These are phyloP conservation scores for Magnusiomyces ingens DNA, from an alignment of 1,139 yeast genomes.

Conservation along the genomic window DNA sequence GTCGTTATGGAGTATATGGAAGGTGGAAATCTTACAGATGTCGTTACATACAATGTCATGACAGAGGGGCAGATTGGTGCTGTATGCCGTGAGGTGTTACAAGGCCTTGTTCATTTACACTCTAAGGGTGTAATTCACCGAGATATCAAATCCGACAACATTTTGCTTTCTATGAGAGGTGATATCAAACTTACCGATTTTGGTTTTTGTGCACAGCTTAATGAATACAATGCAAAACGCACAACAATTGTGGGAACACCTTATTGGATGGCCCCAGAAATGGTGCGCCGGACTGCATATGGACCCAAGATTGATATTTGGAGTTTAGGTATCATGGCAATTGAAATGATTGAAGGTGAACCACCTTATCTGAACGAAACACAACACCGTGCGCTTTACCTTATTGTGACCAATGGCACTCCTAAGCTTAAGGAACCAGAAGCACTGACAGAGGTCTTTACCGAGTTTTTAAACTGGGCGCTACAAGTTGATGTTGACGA, in stretches of 20 bases:
- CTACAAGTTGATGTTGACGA: conserved; percentile 78
- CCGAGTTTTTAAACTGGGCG: conserved; percentile 68
- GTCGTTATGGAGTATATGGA: conserved; percentile 98
- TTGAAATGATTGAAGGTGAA: conserved; percentile 98
- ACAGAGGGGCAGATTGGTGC: conserved; percentile 97
- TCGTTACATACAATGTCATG: conserved; percentile 91
- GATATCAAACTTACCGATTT: conserved; percentile 71
- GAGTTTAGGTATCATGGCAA: conserved; percentile 96
- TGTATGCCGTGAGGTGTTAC: conserved; percentile 83
- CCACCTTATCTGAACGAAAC: conserved; percentile 96
- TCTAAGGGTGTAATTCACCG: conserved; percentile 93
- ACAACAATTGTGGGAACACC: conserved; percentile 99
- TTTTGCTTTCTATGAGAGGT: conserved; percentile 73
- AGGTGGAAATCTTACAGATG: conserved; percentile 94
- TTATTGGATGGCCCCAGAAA: conserved; percentile 99
- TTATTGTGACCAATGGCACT: conserved; percentile 94
- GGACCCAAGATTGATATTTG: conserved; percentile 97
- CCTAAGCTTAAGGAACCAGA: conserved; percentile 90
- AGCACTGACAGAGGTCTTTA: conserved; percentile 58
- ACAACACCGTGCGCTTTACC: conserved; percentile 82
- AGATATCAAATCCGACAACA: conserved; percentile 92
- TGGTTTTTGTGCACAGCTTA: conserved; percentile 94
- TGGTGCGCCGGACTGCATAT: conserved; percentile 85
- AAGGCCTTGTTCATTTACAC: conserved; percentile 81
- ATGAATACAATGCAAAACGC: conserved; percentile 75